Conservation (phyloP, 305 asterid genomes). For the Striga hermonthica region DNA sequence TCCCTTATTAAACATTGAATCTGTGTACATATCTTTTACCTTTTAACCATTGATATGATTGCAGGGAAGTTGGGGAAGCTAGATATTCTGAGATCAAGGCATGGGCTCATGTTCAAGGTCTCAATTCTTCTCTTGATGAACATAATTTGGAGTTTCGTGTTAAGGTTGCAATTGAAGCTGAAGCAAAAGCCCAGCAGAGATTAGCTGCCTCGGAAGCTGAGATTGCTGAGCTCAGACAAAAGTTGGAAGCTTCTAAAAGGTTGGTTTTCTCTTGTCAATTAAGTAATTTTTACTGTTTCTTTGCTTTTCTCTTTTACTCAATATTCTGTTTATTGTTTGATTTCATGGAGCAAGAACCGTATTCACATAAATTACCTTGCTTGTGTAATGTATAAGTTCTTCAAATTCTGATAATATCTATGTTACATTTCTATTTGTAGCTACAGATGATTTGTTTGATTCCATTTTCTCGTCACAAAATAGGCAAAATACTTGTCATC, state of each 20-base stretch:
- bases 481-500: not conserved
- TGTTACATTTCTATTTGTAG: not conserved
- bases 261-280: constrained; percentile 14
- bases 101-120: constrained; percentile 84
- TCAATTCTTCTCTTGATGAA: constrained; percentile 83
- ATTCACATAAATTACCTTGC: too few species aligned
- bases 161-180: constrained; percentile 92
- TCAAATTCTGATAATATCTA: too few species aligned
- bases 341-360: too few species aligned
- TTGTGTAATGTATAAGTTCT: too few species aligned
- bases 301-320: too few species aligned
- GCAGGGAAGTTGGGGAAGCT: constrained; percentile 83
- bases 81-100: constrained; percentile 73
- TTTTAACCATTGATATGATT: constrained; percentile 26
- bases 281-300: too few species aligned
- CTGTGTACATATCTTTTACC: not conserved
- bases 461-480: constrained; percentile 19
- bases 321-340: too few species aligned
- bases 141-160: constrained; percentile 82
- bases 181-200: constrained; percentile 85
- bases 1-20: not conserved
- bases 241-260: constrained; percentile 76
- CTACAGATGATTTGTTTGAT: constrained; percentile 18
- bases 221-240: constrained; percentile 90
- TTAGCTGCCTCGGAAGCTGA: constrained; percentile 93